Conservation (phyloP, 2,329 filamentous ascomycete genomes). For the Penicillium palitans region DNA sequence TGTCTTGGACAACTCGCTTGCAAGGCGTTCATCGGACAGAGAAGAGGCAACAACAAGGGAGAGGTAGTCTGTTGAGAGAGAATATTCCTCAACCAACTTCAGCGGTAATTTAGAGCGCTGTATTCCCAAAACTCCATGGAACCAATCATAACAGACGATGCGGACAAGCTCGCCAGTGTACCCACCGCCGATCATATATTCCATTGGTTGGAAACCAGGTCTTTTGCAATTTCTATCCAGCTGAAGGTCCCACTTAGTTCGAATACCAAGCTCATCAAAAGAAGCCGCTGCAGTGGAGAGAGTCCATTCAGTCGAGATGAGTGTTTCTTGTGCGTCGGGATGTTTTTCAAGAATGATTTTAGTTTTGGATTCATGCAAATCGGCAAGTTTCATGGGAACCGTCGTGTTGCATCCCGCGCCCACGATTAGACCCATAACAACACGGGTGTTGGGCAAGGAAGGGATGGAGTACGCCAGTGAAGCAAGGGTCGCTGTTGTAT, state of each 20-base stretch:
- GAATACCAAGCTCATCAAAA: constrained; percentile 59
- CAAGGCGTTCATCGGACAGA: constrained; percentile 48
- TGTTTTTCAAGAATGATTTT: constrained; percentile 45
- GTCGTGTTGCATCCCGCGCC: constrained; percentile 78
- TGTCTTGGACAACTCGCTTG: constrained; percentile 49
- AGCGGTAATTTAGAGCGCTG: constrained; percentile 51
- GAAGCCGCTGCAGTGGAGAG: constrained; percentile 69
- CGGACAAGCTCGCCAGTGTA: constrained; percentile 73
- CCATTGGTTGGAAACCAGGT: constrained; percentile 74
- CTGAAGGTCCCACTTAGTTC: constrained; percentile 66
- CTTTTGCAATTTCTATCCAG: constrained; percentile 64
- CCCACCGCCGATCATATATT: constrained; percentile 75
- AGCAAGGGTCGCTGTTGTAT: constrained; percentile 74
- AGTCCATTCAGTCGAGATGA: constrained; percentile 79
- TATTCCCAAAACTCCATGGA: constrained; percentile 48
- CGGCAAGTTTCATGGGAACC: constrained; percentile 63
- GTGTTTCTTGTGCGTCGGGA: constrained; percentile 57
- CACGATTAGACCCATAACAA: constrained; percentile 73
- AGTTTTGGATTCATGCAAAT: constrained; percentile 63
- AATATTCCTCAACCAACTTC: constrained; percentile 55
- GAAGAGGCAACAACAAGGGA: constrained; percentile 63
- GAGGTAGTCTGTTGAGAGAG: constrained; percentile 67
- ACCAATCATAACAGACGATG: constrained; percentile 64
- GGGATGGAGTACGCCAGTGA: constrained; percentile 71
- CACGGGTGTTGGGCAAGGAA: constrained; percentile 58